These are phyloP conservation scores for Didymella sp. DNA, from an alignment of 2,329 filamentous ascomycete species.

Conservation along the genomic window DNA sequence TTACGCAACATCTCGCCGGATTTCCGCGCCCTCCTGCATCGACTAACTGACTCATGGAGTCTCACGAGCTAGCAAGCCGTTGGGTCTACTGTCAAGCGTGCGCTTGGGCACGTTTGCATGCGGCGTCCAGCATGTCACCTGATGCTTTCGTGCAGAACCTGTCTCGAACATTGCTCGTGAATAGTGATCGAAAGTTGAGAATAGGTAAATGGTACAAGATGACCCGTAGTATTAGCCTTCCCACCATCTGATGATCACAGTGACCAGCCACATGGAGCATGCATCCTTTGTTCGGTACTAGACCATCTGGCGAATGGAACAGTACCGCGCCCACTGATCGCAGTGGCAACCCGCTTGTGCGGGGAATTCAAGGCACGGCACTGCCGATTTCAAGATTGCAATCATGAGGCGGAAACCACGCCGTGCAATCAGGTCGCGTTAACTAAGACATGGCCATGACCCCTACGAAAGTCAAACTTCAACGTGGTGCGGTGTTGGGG, in stretches of 20 bases:
- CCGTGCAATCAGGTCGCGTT: neutral
- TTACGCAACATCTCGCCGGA: neutral
- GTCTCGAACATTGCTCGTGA: neutral
- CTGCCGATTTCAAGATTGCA: neutral
- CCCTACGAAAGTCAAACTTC: neutral
- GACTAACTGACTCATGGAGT: neutral
- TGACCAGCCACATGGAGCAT: neutral
- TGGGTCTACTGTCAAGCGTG: neutral
- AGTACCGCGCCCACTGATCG: neutral
- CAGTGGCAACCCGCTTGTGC: neutral
- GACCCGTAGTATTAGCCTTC: neutral
- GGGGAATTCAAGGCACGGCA: neutral
- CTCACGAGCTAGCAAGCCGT: neutral
- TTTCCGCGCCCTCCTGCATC: neutral
- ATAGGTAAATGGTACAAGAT: neutral
- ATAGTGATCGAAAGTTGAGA: neutral
- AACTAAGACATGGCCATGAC: neutral
- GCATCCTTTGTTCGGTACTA: slow-evolving; percentile 1
- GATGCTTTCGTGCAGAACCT: slow-evolving; percentile 4
- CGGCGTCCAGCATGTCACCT: neutral
- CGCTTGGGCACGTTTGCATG: slow-evolving; percentile 1
- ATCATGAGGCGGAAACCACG: neutral
- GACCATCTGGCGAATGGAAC: neutral
- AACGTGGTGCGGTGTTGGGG: neutral
- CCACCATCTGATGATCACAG: neutral